Evolutionary conservation across 2,329 filamentous ascomycete genomes (phyloP).

Genomic region (Dactylella cylindrospora): DNA sequence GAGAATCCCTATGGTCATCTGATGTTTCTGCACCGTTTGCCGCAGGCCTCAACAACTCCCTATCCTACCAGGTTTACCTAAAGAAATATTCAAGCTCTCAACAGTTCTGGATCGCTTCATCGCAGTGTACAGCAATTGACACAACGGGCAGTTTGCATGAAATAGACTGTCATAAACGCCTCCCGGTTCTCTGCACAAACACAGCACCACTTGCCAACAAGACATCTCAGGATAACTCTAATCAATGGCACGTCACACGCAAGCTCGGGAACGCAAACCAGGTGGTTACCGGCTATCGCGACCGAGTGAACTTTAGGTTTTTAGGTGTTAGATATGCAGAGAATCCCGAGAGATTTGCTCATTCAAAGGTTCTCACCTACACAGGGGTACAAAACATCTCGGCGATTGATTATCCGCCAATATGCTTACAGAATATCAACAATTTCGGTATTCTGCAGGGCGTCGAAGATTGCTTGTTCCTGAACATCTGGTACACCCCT

Average conservation of each 20-base stretch:
- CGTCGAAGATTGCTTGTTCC: conserved; percentile 56
- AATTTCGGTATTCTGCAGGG: conserved; percentile 45
- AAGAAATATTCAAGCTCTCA: conserved; percentile 46
- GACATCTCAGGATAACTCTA: conserved; percentile 50
- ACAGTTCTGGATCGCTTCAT: conserved; percentile 52
- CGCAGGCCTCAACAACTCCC: conserved; percentile 10
- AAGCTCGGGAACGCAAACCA: conserved; percentile 52
- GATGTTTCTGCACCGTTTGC: conserved; percentile 1
- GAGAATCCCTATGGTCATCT: conserved; percentile 15
- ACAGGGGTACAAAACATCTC: conserved; percentile 49
- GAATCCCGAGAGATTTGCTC: conserved; percentile 55
- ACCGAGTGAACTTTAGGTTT: conserved; percentile 58
- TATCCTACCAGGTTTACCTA: conserved; percentile 53
- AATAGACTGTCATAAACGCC: conserved; percentile 32
- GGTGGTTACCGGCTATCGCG: conserved; percentile 52
- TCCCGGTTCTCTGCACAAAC: conserved; percentile 55
- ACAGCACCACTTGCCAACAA: conserved; percentile 54
- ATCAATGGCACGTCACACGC: conserved; percentile 52
- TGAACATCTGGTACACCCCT: conserved; percentile 55
- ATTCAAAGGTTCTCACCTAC: conserved; percentile 53
- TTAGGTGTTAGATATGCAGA: conserved; percentile 57
- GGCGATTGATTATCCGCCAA: conserved; percentile 52
- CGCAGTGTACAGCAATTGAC: conserved; percentile 49
- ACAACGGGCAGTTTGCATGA: conserved; percentile 47
- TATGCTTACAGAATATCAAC: conserved; percentile 53